phyloP scores from a whole-genome alignment of 75 land plant species.

The Larix kaempferi region DNA sequence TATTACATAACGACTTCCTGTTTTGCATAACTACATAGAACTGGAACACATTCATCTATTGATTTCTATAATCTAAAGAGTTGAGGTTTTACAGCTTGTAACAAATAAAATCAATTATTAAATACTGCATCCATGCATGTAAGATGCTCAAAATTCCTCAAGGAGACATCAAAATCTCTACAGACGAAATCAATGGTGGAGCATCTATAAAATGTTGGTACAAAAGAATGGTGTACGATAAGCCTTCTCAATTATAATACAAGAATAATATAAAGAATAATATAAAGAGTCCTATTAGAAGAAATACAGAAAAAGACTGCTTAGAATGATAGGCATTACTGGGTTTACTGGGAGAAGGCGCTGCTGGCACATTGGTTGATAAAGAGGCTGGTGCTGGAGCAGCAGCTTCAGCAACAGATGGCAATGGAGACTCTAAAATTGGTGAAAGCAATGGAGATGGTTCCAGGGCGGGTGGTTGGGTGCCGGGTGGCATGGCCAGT shows the following conservation, averaged over 20 bases:
- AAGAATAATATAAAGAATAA: no score
- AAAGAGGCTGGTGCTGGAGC: no score
- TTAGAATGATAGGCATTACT: background rate
- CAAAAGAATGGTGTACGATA: background rate
- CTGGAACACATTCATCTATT: no score
- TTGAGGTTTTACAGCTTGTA: no score
- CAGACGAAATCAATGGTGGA: background rate
- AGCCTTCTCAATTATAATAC: background rate
- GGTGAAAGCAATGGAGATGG: background rate
- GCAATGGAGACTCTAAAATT: background rate
- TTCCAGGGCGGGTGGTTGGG: background rate
- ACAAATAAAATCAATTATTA: no score
- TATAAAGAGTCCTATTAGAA: constrained; percentile 1
- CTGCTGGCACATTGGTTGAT: background rate
- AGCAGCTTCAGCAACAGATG: background rate
- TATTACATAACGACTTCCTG: no score
- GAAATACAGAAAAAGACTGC: background rate
- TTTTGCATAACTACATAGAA: no score
- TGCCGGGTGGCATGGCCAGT: no score
- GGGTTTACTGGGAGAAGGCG: background rate
- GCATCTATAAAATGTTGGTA: background rate
- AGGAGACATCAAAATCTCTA: background rate
- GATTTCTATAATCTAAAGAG: no score
- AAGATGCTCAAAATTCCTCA: no score
- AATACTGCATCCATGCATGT: no score